phyloP scores from a whole-genome alignment of 139 green algal species.

The Tetraselmis chui region DNA sequence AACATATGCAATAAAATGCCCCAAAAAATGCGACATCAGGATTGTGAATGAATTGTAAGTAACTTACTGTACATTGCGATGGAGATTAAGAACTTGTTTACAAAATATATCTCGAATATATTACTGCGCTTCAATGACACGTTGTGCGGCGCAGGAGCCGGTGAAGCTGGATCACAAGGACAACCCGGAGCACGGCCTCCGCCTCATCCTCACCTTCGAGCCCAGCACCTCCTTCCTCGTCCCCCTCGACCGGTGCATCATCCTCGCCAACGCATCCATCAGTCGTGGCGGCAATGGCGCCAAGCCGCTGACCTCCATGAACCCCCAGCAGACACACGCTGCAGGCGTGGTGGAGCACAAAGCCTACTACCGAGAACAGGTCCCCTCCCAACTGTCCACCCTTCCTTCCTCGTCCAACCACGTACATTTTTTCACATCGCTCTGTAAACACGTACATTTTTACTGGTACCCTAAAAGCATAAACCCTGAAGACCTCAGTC shows the following conservation, averaged over 20 bases:
- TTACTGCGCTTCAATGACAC: neutral
- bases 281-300: neutral
- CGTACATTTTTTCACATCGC: too few species aligned
- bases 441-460: too few species aligned
- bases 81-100: too few species aligned
- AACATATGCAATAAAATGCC: too few species aligned
- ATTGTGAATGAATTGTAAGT: too few species aligned
- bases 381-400: neutral
- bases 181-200: conserved; percentile 92
- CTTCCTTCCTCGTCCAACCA: too few species aligned
- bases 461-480: too few species aligned
- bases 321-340: neutral
- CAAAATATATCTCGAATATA: too few species aligned
- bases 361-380: neutral
- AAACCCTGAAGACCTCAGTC: too few species aligned
- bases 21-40: too few species aligned
- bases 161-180: conserved; percentile 70
- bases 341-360: neutral
- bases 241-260: conserved; percentile 81
- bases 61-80: too few species aligned
- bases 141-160: conserved; percentile 27
- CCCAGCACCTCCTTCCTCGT: conserved; percentile 85
- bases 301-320: neutral
- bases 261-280: neutral
- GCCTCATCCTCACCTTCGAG: conserved; percentile 91